Conservation (phyloP, 148 eudicot species). For the Agrostemma githago region DNA sequence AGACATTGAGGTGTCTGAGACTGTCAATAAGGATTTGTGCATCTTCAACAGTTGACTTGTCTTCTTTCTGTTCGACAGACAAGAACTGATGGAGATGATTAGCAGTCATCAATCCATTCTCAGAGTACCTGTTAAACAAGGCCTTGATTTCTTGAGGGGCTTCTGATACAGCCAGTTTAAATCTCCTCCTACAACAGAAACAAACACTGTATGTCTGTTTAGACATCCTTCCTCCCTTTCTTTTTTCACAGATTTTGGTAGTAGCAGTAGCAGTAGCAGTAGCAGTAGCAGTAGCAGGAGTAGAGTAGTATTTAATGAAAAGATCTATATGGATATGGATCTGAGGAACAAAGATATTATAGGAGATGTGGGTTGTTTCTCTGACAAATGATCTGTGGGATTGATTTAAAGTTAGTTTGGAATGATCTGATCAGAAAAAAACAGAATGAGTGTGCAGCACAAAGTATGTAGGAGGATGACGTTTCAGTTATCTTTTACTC, state of each 20-base stretch:
- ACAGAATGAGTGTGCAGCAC: too few relatives aligned
- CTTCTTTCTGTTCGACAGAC: constrained; percentile 59
- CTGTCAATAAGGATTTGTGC: constrained; percentile 59
- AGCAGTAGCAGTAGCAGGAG: background rate
- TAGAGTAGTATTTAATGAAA: background rate
- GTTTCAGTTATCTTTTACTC: too few relatives aligned
- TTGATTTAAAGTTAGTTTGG: background rate
- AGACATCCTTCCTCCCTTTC: constrained; percentile 21
- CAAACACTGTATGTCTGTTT: constrained; percentile 67
- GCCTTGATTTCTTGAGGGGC: constrained; percentile 59
- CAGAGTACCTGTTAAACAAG: constrained; percentile 56
- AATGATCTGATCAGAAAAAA: background rate
- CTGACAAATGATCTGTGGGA: background rate
- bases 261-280: background rate
- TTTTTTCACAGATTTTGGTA: too few relatives aligned
- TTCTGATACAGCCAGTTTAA: constrained; percentile 57
- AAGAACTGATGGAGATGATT: constrained; percentile 60
- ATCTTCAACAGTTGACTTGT: constrained; percentile 35
- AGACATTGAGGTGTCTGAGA: constrained; percentile 41
- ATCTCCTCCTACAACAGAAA: constrained; percentile 77
- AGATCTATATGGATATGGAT: background rate
- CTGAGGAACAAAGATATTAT: background rate
- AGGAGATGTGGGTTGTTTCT: background rate
- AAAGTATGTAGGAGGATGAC: too few relatives aligned
- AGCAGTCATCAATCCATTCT: constrained; percentile 61